Conservation (phyloP, 371 early-diverging fungal genomes). For the Apophysomyces variabilis region DNA sequence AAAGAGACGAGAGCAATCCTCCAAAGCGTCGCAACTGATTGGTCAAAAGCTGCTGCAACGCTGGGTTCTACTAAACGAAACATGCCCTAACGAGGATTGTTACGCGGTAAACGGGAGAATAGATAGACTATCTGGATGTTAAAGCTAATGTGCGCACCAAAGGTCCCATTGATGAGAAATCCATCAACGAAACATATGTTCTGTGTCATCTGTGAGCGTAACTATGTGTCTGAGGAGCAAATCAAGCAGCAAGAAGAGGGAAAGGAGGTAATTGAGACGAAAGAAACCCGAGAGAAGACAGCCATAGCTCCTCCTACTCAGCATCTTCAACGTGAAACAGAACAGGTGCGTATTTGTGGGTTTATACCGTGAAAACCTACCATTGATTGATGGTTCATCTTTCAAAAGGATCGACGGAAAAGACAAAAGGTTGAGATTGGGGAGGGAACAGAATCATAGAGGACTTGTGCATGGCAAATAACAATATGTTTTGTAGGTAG, state of each 20-base stretch:
- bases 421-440: slow-evolving; percentile 1
- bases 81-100: slow-evolving; percentile 62
- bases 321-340: background rate
- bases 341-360: background rate
- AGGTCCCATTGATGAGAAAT: slow-evolving; percentile 69
- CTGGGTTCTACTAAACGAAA: slow-evolving; percentile 75
- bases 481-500: background rate
- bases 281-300: background rate
- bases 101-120: slow-evolving; percentile 53
- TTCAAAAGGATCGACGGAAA: background rate
- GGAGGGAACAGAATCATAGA: background rate
- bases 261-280: background rate
- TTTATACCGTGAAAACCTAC: background rate
- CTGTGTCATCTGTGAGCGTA: slow-evolving; percentile 70
- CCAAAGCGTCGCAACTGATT: slow-evolving; percentile 65
- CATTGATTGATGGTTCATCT: slow-evolving; percentile 3
- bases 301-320: background rate
- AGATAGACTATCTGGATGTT: background rate
- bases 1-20: slow-evolving; percentile 59
- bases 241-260: slow-evolving; percentile 10
- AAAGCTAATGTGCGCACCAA: background rate
- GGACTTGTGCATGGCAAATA: background rate
- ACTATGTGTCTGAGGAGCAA: slow-evolving; percentile 35
- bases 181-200: slow-evolving; percentile 59
- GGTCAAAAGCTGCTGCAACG: slow-evolving; percentile 72